A percentile compares a stretch with the other conserved stretches of the same genome.
phyloP scores from a whole-genome alignment of 345 rosid species.

The rapeseed (Brassica napus) region DNA sequence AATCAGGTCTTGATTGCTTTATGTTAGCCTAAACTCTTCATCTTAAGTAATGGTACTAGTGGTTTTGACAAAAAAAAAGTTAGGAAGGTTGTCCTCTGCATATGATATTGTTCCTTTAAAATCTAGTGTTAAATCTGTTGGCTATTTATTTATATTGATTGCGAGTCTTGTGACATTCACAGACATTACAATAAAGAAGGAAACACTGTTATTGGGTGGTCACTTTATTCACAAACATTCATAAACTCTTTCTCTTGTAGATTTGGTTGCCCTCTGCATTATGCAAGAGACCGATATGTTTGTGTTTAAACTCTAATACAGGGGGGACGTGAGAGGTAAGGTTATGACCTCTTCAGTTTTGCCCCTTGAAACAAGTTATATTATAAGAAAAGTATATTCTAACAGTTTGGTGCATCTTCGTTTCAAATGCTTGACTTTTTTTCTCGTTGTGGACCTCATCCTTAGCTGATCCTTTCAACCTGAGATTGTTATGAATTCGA shows the following conservation, averaged over 20 bases:
- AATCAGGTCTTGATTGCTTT: too few species aligned
- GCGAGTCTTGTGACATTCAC: background rate
- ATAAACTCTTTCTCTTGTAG: background rate
- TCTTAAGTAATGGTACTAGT: too few species aligned
- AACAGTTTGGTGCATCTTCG: background rate
- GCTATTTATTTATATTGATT: background rate
- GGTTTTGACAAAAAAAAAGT: too few species aligned
- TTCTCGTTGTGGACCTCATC: too few species aligned
- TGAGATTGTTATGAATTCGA: background rate
- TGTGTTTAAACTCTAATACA: background rate
- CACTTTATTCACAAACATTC: background rate
- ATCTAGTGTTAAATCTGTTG: background rate
- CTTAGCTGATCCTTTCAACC: background rate
- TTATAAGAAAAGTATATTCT: background rate
- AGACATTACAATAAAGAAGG: background rate
- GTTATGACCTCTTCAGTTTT: background rate
- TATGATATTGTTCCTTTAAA: background rate
- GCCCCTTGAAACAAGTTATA: background rate
- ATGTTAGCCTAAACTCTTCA: too few species aligned
- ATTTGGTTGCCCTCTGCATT: background rate
- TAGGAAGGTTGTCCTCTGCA: background rate
- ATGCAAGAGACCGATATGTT: background rate
- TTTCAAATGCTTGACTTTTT: background rate
- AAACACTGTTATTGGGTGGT: background rate
- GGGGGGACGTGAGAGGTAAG: slow-evolving; percentile 4